Evolutionary conservation across 2,329 filamentous ascomycete genomes (phyloP).

Genomic region (Lachnellula arida): DNA sequence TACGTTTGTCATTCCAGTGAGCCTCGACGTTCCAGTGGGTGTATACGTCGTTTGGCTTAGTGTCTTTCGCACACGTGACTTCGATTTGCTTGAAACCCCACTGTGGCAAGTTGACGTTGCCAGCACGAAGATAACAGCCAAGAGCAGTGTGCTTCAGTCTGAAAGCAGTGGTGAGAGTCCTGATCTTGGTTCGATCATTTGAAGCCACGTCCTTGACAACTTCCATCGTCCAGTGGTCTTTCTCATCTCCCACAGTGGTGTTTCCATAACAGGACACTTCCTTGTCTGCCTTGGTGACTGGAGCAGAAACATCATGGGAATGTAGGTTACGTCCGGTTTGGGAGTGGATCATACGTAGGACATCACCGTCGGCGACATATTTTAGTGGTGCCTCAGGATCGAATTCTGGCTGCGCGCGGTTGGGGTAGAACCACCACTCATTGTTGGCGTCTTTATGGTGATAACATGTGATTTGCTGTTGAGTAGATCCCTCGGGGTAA

Average conservation of each 20-base stretch:
- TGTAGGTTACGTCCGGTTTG: slow-evolving; percentile 97
- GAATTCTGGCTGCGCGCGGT: slow-evolving; percentile 70
- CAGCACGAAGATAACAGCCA: slow-evolving; percentile 90
- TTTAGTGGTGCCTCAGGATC: slow-evolving; percentile 64
- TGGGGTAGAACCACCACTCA: slow-evolving; percentile 99
- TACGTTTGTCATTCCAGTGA: slow-evolving; percentile 88
- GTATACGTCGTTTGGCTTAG: slow-evolving; percentile 87
- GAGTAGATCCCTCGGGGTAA: slow-evolving; percentile 85
- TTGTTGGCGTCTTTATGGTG: slow-evolving; percentile 99
- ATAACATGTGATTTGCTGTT: slow-evolving; percentile 98
- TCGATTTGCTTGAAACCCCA: slow-evolving; percentile 99
- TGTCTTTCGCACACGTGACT: slow-evolving; percentile 88
- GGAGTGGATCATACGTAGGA: slow-evolving; percentile 84
- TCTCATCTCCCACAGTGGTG: slow-evolving; percentile 88
- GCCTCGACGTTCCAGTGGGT: slow-evolving; percentile 99
- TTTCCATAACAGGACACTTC: slow-evolving; percentile 98
- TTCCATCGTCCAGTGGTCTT: slow-evolving; percentile 95
- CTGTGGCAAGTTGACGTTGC: slow-evolving; percentile 92
- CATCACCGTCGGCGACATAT: slow-evolving; percentile 72
- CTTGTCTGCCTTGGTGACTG: slow-evolving; percentile 80
- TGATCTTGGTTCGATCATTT: slow-evolving; percentile 70
- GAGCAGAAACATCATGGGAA: slow-evolving; percentile 85
- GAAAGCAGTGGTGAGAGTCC: slow-evolving; percentile 91
- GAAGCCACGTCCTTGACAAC: slow-evolving; percentile 83
- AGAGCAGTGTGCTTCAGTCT: slow-evolving; percentile 76